Conservation (phyloP, 2,329 filamentous ascomycete species). For the Thielaviopsis musarum region DNA sequence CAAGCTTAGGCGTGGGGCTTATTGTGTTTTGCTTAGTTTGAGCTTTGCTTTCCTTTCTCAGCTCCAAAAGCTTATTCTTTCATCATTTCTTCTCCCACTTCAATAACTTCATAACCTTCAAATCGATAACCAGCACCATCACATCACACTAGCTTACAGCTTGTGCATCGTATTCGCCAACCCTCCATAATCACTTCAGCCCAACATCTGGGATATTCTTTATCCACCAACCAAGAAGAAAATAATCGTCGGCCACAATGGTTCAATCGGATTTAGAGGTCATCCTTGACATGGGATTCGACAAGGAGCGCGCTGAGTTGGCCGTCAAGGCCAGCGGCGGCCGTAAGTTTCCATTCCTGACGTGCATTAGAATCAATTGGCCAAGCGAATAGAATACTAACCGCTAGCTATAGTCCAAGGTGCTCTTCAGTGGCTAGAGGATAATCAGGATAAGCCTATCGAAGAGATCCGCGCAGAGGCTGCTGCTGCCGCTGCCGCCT, state of each 20-base stretch:
- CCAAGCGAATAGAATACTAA: not conserved
- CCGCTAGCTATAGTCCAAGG: conserved; percentile 46
- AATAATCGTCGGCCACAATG: conserved; percentile 22
- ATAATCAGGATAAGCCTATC: conserved; percentile 72
- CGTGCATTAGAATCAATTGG: not conserved
- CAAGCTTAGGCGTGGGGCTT: not conserved
- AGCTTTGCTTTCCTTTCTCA: not conserved
- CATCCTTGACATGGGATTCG: conserved; percentile 62
- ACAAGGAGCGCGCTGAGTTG: conserved; percentile 62
- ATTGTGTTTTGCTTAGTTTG: not conserved
- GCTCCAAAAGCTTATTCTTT: not conserved
- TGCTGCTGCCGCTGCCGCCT: conserved; percentile 13
- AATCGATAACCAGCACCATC: not conserved
- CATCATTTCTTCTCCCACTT: not conserved
- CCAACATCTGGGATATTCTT: too few relatives aligned
- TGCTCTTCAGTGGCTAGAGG: conserved; percentile 87
- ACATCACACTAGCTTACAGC: not conserved
- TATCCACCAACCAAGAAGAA: not conserved
- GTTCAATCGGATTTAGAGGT: conserved; percentile 42
- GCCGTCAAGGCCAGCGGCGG: conserved; percentile 73
- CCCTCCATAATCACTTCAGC: too few relatives aligned
- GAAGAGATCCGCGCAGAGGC: conserved; percentile 52
- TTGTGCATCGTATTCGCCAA: too few relatives aligned
- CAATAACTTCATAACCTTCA: not conserved
- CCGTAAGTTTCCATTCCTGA: conserved; percentile 33